Evolutionary conservation across 345 rosid species (phyloP).

Genomic region (Hibiscus tridactylites): DNA sequence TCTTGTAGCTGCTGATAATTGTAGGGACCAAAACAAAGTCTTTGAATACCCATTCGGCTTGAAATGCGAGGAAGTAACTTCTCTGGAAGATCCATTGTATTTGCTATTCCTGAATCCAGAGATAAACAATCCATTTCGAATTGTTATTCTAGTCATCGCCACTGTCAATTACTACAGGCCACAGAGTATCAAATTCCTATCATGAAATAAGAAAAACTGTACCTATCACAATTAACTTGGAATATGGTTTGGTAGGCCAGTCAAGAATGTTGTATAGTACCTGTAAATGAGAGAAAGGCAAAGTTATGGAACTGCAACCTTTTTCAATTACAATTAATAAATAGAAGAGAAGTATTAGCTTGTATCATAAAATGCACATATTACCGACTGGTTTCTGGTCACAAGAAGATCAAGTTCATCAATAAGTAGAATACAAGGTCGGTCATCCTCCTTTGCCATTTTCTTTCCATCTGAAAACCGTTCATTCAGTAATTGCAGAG

Average conservation of each 20-base stretch:
- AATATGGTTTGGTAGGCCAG: conserved; percentile 88
- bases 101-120: conserved; percentile 68
- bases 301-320: neutral
- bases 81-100: conserved; percentile 99
- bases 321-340: neutral
- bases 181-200: neutral
- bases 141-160: neutral
- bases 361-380: conserved; percentile 10
- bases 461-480: conserved; percentile 67
- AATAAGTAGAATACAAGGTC: conserved; percentile 84
- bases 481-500: conserved; percentile 66
- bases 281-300: conserved; percentile 25
- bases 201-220: conserved; percentile 3
- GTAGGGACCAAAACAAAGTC: conserved; percentile 95
- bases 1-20: conserved; percentile 89
- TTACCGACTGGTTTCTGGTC: conserved; percentile 91
- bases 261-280: conserved; percentile 84
- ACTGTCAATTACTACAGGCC: neutral
- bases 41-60: conserved; percentile 92
- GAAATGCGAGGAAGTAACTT: conserved; percentile 96
- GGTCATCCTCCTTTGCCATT: conserved; percentile 47
- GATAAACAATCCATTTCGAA: neutral
- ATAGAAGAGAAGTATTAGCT: neutral
- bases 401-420: conserved; percentile 97
- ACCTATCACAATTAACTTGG: conserved; percentile 82